phyloP scores from a whole-genome alignment of 169 alveolate genomes.

The Plasmodium fragile region DNA sequence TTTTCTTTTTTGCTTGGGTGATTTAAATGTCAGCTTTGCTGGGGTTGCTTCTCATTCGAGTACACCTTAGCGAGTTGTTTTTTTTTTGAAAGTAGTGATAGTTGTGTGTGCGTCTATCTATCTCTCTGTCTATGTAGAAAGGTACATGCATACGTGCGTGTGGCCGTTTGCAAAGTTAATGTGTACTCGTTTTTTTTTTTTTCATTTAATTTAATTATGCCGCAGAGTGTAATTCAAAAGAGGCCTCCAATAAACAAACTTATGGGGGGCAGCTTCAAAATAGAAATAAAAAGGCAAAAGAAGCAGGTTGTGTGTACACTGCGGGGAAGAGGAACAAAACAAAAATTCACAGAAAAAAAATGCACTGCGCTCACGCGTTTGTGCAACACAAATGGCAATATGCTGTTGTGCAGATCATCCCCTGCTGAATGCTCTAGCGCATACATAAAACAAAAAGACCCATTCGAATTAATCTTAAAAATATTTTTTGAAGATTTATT shows the following conservation, averaged over 20 bases:
- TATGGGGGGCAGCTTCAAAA: constrained; percentile 8
- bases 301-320: not conserved
- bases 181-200: constrained; percentile 11
- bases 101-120: not conserved
- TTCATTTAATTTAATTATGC: constrained; percentile 54
- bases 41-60: not conserved
- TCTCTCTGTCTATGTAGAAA: not conserved
- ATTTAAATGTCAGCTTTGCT: not conserved
- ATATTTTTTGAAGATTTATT: not conserved
- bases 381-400: constrained; percentile 7
- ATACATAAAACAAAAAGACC: not conserved
- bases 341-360: not conserved
- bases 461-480: not conserved
- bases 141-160: constrained; percentile 3
- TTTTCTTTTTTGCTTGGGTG: not conserved
- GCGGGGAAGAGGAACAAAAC: constrained; percentile 1
- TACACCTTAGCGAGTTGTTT: not conserved
- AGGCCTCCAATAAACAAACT: constrained; percentile 6
- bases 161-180: constrained; percentile 1
- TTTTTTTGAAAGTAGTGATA: not conserved
- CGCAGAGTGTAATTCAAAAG: constrained; percentile 44
- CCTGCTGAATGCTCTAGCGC: not conserved
- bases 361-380: not conserved
- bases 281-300: constrained; percentile 51
- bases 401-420: not conserved